Base-by-base conservation (phyloP, 2,329 filamentous ascomycete genomes). In the Paracorniculantispora psalliotae region DNA sequence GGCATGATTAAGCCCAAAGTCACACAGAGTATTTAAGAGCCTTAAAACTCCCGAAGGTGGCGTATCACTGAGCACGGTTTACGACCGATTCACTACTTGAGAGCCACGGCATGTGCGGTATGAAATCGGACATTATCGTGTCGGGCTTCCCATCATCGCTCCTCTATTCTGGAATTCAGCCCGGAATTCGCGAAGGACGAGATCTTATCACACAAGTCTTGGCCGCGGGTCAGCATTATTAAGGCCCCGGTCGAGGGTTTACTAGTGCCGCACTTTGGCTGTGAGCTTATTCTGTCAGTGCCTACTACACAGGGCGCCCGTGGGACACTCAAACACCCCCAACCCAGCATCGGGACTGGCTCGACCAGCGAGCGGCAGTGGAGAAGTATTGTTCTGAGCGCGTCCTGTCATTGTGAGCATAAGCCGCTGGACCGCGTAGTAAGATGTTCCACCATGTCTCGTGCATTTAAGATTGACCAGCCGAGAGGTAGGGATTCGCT, bases 151-250 rank as follows among this genome's bases (percentile, higher is more conserved):
- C n/a, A n/a, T n/a, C n/a, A n/a, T n/a, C n/a, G n/a, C n/a, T n/a
- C n/a, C n/a, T 37, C 35, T 37, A 48, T 7, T 15, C 8, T 21
- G n/a, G 15, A 37, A 25, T 26, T 15, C 2, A 21, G 1, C 13
- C 19, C 41, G 28, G 28, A 23, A 25, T n/a, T 46, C 26, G 39
- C 39, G 33, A 41, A 25, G 19, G 35, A n/a, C 19, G 19, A 37
- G 3, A 56, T 39, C n/a, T 17, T 39, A 28, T 56, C 53, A 56
- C 30, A 17, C 43, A 15, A 21, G 30, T 41, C 53, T 56, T 56
- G 43, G 53, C 53, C 33, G 25, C 21, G 17, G 53, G 53, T 56
- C 53, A 56, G 53, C 53, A 48, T 56, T 56, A 47, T 47, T 56
- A 56, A 56, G 43, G 43, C 7, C 12, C 12, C 28, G 25, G 53